A percentile compares a stretch with the other conserved stretches of the same genome.
Evolutionary conservation across 177 flowering plant species (phyloP).

Genomic region (Vitis hybrid): DNA sequence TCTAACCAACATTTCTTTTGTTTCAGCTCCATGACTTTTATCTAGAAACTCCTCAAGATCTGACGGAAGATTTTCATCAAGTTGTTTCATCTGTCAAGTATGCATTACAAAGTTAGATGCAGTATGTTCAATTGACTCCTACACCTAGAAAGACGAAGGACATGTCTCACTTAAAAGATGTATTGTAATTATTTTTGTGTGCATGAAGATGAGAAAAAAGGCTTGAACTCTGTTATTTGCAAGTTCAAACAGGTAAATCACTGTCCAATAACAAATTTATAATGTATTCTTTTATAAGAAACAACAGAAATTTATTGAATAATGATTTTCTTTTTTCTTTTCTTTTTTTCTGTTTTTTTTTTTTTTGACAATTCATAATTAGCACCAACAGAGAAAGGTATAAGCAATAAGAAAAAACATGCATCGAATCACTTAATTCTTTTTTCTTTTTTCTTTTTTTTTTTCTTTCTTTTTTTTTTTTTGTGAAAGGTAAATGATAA

Average conservation of each 20-base stretch:
- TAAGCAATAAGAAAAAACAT: background rate
- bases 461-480: no score
- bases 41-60: constrained; percentile 52
- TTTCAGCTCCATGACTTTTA: constrained; percentile 22
- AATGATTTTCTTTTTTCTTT: no score
- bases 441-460: background rate
- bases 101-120: constrained; percentile 7
- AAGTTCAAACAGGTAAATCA: background rate
- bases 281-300: no score
- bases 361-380: background rate
- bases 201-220: background rate
- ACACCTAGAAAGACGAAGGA: background rate
- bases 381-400: background rate
- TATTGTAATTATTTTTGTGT: background rate
- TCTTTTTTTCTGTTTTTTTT: no score
- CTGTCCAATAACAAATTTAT: background rate
- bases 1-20: constrained; percentile 18
- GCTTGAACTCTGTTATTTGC: background rate
- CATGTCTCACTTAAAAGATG: background rate
- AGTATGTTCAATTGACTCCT: background rate
- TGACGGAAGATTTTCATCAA: constrained; percentile 65
- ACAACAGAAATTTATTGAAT: no score
- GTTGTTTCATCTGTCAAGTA: constrained; percentile 56
- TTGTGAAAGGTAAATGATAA: no score
- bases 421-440: background rate